A percentile compares a stretch with the other conserved stretches of the same genome.
These are phyloP conservation scores for Zopfia rhizophila DNA, from an alignment of 2,329 filamentous ascomycete species.

Conservation along the genomic window DNA sequence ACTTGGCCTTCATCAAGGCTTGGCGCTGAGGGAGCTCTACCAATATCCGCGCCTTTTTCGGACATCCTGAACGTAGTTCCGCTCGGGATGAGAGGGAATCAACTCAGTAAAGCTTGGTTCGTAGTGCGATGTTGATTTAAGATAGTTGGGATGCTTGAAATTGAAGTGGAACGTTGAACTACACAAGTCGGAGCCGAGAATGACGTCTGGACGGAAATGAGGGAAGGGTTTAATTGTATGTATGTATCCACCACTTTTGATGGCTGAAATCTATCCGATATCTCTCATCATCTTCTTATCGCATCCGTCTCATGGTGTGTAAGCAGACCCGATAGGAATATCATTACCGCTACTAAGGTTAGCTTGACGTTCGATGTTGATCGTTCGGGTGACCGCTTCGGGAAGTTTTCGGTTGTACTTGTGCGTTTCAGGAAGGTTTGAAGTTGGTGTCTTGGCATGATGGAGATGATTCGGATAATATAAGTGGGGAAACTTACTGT, in stretches of 20 bases:
- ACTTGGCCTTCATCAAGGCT: slow-evolving; percentile 42
- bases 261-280: background rate
- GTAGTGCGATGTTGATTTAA: no score
- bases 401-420: no score
- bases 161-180: background rate
- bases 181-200: no score
- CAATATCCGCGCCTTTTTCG: slow-evolving; percentile 36
- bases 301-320: no score
- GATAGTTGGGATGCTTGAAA: no score
- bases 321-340: slow-evolving; percentile 16
- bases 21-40: slow-evolving; percentile 32
- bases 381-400: slow-evolving; percentile 11
- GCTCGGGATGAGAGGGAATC: background rate
- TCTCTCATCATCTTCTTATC: background rate
- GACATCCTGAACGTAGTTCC: slow-evolving; percentile 20
- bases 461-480: no score
- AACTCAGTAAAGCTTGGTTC: background rate
- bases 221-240: no score
- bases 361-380: slow-evolving; percentile 10
- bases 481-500: no score
- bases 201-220: no score
- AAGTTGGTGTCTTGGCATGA: no score
- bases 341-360: slow-evolving; percentile 14
- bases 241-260: no score
- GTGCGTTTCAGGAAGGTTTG: no score